Evolutionary conservation across 495 filamentous ascomycete genomes (phyloP), one percentile per base, ranked within the genome.

Genomic region (Aspergillus haitiensis): DNA sequence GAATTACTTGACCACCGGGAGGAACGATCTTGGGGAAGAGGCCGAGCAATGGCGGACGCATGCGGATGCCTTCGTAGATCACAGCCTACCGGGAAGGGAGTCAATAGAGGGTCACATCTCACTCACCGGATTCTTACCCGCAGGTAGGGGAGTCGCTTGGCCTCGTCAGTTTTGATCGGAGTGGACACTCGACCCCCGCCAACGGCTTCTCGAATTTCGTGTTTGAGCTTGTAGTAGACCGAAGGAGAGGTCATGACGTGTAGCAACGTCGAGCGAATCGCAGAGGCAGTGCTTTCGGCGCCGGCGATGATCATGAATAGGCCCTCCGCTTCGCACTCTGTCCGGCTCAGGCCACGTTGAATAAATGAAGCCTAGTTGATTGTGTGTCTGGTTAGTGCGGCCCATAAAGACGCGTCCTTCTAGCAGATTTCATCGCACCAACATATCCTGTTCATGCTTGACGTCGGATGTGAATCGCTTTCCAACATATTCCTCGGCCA

Each of bases 1-100:
- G 5, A 5, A 54, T 2, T 6, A n/a, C 13, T 10, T 39, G 34
- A 9, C 51, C 51, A 11, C 34, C 51, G 4, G 12, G 34, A 12
- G 34, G 12, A 7, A 54, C 51, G 10, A 40, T 16, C 35, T 54
- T 54, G 11, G 33, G 10, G n/a, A 40, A 18, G 6, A 40, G 51
- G 13, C 34, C 34, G 34, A 18, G n/a, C 11, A 54, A 5, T 12
- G 51, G 51, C 35, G 51, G 51, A 13, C 35, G 34, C 8, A 54
- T 40, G 0, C 51, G 33, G 34, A 54, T 13, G n/a, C 51, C 33
- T 40, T 54, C 51, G 6, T 54, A 13, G 12, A 54, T 40, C 16
- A 37, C 33, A 8, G 37, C 37, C 37, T 40, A n/a, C 7, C 21
- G 21, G 21, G 21, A 27, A 27, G 21, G 21, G 21, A 27, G 21